A percentile compares a stretch with the other conserved stretches of the same genome.
phyloP scores from a whole-genome alignment of 345 rosid genomes.

The Raphanus raphanistrum region DNA sequence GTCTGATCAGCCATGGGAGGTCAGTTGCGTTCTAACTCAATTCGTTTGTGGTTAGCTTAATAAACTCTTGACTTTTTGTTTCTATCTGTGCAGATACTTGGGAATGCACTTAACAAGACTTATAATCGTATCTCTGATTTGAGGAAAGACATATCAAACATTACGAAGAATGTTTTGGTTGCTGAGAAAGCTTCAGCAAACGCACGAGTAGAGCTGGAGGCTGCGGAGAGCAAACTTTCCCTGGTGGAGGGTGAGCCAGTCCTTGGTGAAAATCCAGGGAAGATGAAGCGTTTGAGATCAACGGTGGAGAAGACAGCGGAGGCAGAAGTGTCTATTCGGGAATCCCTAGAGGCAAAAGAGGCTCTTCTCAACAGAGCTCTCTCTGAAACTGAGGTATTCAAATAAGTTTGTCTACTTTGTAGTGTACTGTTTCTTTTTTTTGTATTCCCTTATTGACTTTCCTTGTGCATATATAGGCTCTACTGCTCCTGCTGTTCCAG shows the following conservation, averaged over 20 bases:
- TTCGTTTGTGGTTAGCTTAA: neutral
- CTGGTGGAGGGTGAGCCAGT: constrained; percentile 90
- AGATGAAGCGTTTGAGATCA: constrained; percentile 72
- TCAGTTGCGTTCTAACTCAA: constrained; percentile 30
- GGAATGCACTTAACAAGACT: constrained; percentile 93
- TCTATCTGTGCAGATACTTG: constrained; percentile 58
- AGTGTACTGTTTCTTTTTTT: neutral
- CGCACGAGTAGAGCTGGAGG: constrained; percentile 71
- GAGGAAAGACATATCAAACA: constrained; percentile 78
- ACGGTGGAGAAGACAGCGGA: constrained; percentile 67
- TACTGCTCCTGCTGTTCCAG: constrained; percentile 64
- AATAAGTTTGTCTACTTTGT: neutral
- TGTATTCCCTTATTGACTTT: constrained; percentile 12
- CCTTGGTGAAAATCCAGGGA: constrained; percentile 82
- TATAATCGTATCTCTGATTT: constrained; percentile 84
- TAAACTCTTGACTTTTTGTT: constrained; percentile 4
- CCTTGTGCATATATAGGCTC: constrained; percentile 51
- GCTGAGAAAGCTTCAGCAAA: constrained; percentile 77
- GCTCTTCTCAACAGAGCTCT: constrained; percentile 86
- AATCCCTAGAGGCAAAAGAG: constrained; percentile 79
- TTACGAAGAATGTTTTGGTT: constrained; percentile 54
- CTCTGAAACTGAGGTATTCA: constrained; percentile 80
- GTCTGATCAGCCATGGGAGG: constrained; percentile 97
- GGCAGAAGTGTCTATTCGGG: constrained; percentile 58
- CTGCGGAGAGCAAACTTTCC: constrained; percentile 78